Base-by-base conservation (phyloP, 2,329 filamentous ascomycete species). In the Bertia moriformis region DNA sequence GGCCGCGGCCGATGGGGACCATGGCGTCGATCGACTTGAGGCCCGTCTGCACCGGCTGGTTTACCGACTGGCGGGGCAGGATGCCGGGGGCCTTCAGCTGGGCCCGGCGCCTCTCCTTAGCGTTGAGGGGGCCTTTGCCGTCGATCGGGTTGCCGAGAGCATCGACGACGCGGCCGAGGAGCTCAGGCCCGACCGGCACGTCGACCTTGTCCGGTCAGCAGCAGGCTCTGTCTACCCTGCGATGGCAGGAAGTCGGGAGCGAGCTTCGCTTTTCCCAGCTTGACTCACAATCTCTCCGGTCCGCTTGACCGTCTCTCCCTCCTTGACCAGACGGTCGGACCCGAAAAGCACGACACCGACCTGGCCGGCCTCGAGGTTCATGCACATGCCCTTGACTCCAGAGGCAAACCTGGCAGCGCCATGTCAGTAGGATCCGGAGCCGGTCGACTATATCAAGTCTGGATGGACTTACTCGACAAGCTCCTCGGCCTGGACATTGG, bases 311-410 rank as follows among this genome's bases (percentile, higher is more conserved):
- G 84, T 89, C 78, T 98, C 89, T 62, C 91, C 91, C 71, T 98
- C 91, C 77, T 86, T 91, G 79, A 98, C 91, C 57, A 95, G 78
- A 88, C 91, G 88, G 73, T 98, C 91, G 61, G 91, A 96, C 81
- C 91, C 91, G 78, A 98, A 98, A 61, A 98, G 78, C 78, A 98
- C 91, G 60, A 98, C 88, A 94, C 91, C 91, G 72, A 98, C 91
- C 71, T 96, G 91, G 66, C 91, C 91, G 67, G 91, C 91, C 74
- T 98, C 91, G 70, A 98, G 81, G 84, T 98, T 98, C 89, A 98
- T 96, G 85, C 89, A 96, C 91, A 98, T 98, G 67, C 91, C 91
- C 82, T 95, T 96, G 69, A 96, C 91, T 67, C 91, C 91, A 51
- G 91, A 96, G 59, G 91, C 86, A 74, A 98, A 98, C 76, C 88